Conservation (phyloP, 1,284 basidiomycete genomes). For the Rhodotorula sp. region DNA sequence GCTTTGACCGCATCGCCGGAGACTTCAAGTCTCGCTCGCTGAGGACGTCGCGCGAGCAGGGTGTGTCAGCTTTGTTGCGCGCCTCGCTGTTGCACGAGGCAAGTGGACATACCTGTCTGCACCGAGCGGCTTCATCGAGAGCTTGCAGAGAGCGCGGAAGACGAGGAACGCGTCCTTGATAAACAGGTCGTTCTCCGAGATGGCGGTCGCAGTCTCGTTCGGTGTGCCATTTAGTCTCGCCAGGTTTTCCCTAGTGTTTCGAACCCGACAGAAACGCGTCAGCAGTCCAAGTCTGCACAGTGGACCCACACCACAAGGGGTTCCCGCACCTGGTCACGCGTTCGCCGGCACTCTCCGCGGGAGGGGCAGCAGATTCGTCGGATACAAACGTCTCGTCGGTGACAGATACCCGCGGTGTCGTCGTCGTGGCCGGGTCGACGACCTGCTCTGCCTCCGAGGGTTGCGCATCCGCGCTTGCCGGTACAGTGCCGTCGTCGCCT, state of each 20-base stretch:
- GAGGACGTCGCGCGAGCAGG: neutral
- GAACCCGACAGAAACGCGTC: too few species aligned
- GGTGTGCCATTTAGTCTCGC: slow-evolving; percentile 25
- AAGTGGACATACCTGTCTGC: slow-evolving; percentile 55
- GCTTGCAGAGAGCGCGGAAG: slow-evolving; percentile 89
- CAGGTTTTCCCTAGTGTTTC: slow-evolving; percentile 17
- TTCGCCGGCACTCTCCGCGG: slow-evolving; percentile 6
- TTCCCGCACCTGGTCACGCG: slow-evolving; percentile 27
- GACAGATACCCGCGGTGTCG: slow-evolving; percentile 19
- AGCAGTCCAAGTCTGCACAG: too few species aligned
- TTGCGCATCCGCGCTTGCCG: neutral
- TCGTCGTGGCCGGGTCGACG: neutral
- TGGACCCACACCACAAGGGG: too few species aligned
- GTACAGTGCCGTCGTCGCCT: slow-evolving; percentile 1
- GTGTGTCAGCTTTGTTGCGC: slow-evolving; percentile 5
- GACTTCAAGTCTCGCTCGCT: slow-evolving; percentile 91
- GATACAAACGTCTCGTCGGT: slow-evolving; percentile 3
- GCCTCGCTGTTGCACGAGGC: neutral
- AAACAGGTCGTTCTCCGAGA: slow-evolving; percentile 51
- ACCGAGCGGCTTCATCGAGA: slow-evolving; percentile 95
- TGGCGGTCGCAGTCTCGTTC: neutral
- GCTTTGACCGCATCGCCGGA: slow-evolving; percentile 91
- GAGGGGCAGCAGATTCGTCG: neutral
- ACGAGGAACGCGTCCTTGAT: slow-evolving; percentile 96
- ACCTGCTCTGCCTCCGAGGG: neutral